Base-by-base conservation (phyloP, 2,329 filamentous ascomycete species). In the Pseudopyrenochaeta lycopersici region DNA sequence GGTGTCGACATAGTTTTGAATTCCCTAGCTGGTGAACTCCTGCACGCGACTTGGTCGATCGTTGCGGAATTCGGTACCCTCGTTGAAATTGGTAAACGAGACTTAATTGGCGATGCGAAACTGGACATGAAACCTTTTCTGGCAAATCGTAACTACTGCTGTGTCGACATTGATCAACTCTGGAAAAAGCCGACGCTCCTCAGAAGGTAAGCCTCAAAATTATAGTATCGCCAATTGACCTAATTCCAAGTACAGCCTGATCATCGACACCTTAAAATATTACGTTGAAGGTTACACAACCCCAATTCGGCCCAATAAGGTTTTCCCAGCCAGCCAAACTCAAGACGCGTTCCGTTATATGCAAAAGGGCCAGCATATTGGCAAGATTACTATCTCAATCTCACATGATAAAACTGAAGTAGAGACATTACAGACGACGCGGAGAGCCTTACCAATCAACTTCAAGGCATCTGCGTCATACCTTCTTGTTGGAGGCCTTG, bases 1-100 rank as follows among this genome's bases (percentile, higher is more conserved):
- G 76, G 76, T 4, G 71, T 77, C 3, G 70, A 77, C 50, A 54
- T 77, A 1, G 60, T 71, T 1, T 51, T 77, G 14, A 76, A 74
- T 49, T 62, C 62, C 0, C 48, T 63, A 0, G 47, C 62, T 1
- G 73, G 71, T 1, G 67, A 72, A 2, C 33, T 64, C 0, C 54
- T 75, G 0, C 56, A 64, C 7, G 74, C 75, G 0, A 78, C 75
- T 0, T 67, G 58, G 62, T 52, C 71, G 4, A 81, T 78, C 36
- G 67, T 84, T 0, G 80, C 80, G 0, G n/a, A 60, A n/a, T 52
- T 38, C 4, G 68, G 68, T 2, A 48, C 18, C 0, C 43, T 70
- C 33, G 46, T 71, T 2, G 67, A 71, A 18, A 53, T 71, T 17
- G 64, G 64, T 1, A 69, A 52, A 10, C 27, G 46, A 1, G 64